Conservation (phyloP, 2,329 filamentous ascomycete species). For the Ceratocystis cubensis region DNA sequence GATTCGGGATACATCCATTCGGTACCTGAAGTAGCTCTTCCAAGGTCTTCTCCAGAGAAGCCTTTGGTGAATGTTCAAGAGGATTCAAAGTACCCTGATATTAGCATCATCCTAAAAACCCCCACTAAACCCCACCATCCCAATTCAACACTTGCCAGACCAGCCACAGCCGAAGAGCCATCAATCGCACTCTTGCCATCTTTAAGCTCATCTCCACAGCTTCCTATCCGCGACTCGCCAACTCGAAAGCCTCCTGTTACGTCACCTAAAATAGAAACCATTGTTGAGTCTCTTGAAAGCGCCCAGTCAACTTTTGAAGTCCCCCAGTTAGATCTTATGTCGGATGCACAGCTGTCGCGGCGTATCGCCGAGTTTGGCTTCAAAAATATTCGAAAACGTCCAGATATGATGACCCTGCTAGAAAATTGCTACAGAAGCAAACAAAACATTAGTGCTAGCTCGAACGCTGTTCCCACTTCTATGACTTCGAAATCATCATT, state of each 20-base stretch:
- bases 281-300: conserved; percentile 8
- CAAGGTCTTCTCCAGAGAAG: not conserved
- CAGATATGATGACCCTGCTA: conserved; percentile 56
- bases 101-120: conserved; percentile 1
- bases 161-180: not conserved
- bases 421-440: conserved; percentile 59
- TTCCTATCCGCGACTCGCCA: conserved; percentile 17
- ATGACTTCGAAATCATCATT: conserved; percentile 5
- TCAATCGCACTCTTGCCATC: not conserved
- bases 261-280: not conserved
- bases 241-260: not conserved
- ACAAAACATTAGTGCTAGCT: conserved; percentile 25
- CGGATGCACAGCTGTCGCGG: conserved; percentile 49
- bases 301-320: not conserved
- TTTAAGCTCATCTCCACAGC: conserved; percentile 3
- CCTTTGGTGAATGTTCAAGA: not conserved
- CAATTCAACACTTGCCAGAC: not conserved
- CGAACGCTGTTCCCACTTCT: not conserved
- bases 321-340: conserved; percentile 50
- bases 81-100: conserved; percentile 14
- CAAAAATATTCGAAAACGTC: conserved; percentile 55
- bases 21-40: not conserved
- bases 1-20: not conserved
- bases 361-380: conserved; percentile 56
- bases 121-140: not conserved